Evolutionary conservation across 768 basidiomycete genomes (phyloP), one percentile per base, ranked within the genome.

Genomic region (Hypholoma fasciculare): DNA sequence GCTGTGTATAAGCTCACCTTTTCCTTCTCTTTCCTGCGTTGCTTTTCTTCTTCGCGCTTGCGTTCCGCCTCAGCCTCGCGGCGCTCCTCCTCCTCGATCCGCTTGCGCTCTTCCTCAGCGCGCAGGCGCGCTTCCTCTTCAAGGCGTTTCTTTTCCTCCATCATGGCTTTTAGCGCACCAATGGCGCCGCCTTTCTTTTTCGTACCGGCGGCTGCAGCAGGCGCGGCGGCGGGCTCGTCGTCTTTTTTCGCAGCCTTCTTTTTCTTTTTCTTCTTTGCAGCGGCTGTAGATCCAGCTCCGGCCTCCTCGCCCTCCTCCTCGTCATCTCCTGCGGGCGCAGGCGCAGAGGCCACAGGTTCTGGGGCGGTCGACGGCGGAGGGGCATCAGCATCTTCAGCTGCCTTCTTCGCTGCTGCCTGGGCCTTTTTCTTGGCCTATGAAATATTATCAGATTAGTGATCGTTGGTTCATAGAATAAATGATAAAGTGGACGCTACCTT

Each of bases 371-470:
- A 49, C 13, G 66, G 70, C 14, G 67, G 63, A 9, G 74, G 65
- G 30, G 54, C 61, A 26, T 69, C 71, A 17, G 68, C 67, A 5
- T 61, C 71, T 34, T 74, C 74, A 40, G 71, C 68, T 4, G 69
- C 70, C 17, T 89, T 96, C 75, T 95, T 97, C 2, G 89, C 89
- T 19, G 89, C 93, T 4, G 89, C 89, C 72, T 96, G 92, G 6
- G 91, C 93, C 72, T 96, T 97, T 80, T 96, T 96, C 80, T 93
- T 95, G 0, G 92, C 93, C 93, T 96, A 67, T 62, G 56, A 56
- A 52, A 50, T 43, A 50, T 39, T 38, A 46, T 43, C 16, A 55
- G 50, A 52, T 52, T 47, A 51, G 27, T 52, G 49, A 61, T 34
- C 59, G 17, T 46, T 42, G 49, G 37, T 49, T 46, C 54, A 49